A percentile compares a stretch with the other conserved stretches of the same genome.
These are phyloP conservation scores for Cydonia oblonga DNA, from an alignment of 331 rosid genomes.

Conservation along the genomic window DNA sequence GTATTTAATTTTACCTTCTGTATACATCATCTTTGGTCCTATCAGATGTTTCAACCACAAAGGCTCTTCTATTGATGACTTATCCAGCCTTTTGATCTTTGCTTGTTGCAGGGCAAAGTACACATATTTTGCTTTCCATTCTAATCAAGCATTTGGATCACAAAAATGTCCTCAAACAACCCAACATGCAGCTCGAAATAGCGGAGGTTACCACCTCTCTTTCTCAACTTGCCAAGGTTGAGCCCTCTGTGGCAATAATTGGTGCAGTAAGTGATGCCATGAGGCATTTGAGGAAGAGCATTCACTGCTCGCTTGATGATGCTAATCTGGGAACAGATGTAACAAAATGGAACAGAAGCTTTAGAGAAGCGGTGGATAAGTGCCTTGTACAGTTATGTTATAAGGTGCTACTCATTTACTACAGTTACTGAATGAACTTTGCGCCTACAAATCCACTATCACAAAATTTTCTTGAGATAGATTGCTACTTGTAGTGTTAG, in stretches of 20 bases:
- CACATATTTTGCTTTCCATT: constrained; percentile 69
- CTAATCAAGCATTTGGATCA: constrained; percentile 89
- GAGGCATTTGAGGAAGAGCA: constrained; percentile 79
- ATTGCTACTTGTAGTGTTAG: background rate
- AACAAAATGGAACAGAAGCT: constrained; percentile 57
- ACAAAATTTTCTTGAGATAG: background rate
- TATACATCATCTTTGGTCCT: constrained; percentile 3
- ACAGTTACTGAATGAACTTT: constrained; percentile 5
- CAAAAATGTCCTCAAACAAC: constrained; percentile 65
- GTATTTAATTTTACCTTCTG: constrained; percentile 25
- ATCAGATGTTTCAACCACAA: constrained; percentile 1
- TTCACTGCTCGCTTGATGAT: constrained; percentile 59
- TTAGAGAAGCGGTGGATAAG: constrained; percentile 59
- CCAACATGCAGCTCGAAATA: constrained; percentile 73
- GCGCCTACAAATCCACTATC: background rate
- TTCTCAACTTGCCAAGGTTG: constrained; percentile 54
- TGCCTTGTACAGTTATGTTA: constrained; percentile 71
- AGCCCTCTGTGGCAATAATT: constrained; percentile 61
- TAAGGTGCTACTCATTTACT: constrained; percentile 44
- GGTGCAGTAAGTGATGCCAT: constrained; percentile 72
- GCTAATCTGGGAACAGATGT: constrained; percentile 36
- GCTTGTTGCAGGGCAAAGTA: constrained; percentile 53
- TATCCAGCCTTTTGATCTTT: background rate
- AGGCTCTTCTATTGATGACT: background rate
- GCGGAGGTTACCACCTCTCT: constrained; percentile 67